Evolutionary conservation across 2,329 filamentous ascomycete genomes (phyloP), one percentile per base, ranked within the genome.

Genomic region (Apiospora hydei): DNA sequence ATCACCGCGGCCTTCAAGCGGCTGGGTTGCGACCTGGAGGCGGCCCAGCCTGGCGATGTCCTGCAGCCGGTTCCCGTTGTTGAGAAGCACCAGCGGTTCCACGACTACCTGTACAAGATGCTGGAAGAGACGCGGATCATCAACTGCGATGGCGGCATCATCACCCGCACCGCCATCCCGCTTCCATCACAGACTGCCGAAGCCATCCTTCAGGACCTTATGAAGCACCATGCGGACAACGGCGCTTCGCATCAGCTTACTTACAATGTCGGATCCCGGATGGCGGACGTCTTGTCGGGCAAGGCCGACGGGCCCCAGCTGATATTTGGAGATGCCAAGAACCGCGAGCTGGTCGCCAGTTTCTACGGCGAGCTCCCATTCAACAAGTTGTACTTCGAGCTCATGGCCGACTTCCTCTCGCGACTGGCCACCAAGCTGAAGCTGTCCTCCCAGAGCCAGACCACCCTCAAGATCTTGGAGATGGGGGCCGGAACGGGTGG

Each of bases 361-460:
- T 74, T 83, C n/a, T 82, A 85, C 70, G 73, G 75, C 18, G 77
- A 83, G 10, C 77, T 72, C 44, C 77, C 78, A 0, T 75, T 83
- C 64, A 82, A 83, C 73, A 72, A 77, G 5, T 47, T 80, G 8
- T 74, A 73, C 7, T 79, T 78, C 67, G 72, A 75, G 21, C 77
- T 80, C 47, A 80, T 83, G 74, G 72, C 68, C 3, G 77, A 80
- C 38, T 77, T 80, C 57, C 67, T 82, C 24, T 67, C 70, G 4
- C 73, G 75, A 1, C 46, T 80, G 0, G 70, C 75, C 6, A 3
- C 26, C 6, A 49, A 61, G 66, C 44, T 72, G 21, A 44, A 38
- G 38, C 38, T 38, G 38, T n/a, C 49, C 14, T n/a, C 51, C 51
- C 30, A 4, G 16, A 38, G 38, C 38, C 26, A 44, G 44, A 72